phyloP scores from a whole-genome alignment of 1,284 basidiomycete species.

The Cryptococcus neoformans region DNA sequence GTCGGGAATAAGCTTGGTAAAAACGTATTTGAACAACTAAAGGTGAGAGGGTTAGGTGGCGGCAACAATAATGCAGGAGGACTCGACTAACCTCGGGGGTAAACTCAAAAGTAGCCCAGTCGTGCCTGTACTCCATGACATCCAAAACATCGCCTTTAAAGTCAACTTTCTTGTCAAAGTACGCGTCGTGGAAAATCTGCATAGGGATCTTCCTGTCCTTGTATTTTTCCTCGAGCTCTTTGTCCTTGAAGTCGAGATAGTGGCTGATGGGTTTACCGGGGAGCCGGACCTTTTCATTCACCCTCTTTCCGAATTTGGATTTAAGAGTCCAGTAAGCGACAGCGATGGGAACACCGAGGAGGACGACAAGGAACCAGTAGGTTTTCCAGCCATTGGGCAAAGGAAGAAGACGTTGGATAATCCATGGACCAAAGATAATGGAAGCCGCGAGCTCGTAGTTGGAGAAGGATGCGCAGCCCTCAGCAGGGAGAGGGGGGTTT shows the following conservation, averaged over 20 bases:
- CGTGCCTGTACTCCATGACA: conserved; percentile 88
- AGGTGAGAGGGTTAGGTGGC: not conserved
- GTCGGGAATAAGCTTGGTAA: conserved; percentile 79
- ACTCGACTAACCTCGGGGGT: conserved; percentile 36
- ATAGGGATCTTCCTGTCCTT: conserved; percentile 89
- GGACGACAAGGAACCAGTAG: conserved; percentile 65
- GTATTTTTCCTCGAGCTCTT: conserved; percentile 69
- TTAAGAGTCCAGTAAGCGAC: conserved; percentile 88
- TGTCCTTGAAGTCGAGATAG: conserved; percentile 89
- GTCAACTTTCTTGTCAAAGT: conserved; percentile 94
- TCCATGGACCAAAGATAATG: conserved; percentile 72
- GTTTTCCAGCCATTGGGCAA: conserved; percentile 64
- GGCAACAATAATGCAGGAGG: not conserved
- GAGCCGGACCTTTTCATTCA: conserved; percentile 80
- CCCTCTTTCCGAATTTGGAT: conserved; percentile 75
- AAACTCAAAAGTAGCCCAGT: conserved; percentile 86
- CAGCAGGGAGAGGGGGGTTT: conserved; percentile 81
- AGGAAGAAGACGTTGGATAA: conserved; percentile 75
- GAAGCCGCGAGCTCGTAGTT: conserved; percentile 75
- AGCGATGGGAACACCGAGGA: conserved; percentile 74
- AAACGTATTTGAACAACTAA: conserved; percentile 90
- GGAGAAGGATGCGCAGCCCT: conserved; percentile 80
- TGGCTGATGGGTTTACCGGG: conserved; percentile 76
- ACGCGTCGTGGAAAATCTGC: conserved; percentile 97
- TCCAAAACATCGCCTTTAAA: conserved; percentile 97